Evolutionary conservation across 495 filamentous ascomycete species (phyloP), one percentile per base, ranked within the genome.

Genomic region (Penicillium roqueforti): DNA sequence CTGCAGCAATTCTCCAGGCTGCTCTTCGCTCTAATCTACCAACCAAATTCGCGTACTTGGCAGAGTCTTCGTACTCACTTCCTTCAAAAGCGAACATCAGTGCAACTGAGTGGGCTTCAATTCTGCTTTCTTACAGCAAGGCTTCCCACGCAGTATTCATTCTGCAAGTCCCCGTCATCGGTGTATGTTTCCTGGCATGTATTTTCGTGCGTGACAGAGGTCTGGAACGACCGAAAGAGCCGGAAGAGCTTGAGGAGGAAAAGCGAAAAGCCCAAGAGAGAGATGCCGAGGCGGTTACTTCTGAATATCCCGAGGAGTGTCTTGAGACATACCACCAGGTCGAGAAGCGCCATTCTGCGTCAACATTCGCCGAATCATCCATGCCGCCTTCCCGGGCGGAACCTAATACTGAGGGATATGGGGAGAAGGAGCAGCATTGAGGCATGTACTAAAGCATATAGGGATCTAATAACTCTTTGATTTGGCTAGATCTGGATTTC

Each of bases 101-200:
- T 7, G 63, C 63, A 25, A 55, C 60, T 4, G 70, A 78, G 23
- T 76, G 72, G 69, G 55, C 62, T 0, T 58, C 63, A 9, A 78
- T 82, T 2, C 47, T 82, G 22, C 53, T 62, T 45, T 75, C 80
- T 2, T 84, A 83, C 55, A 70, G 73, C 53, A 68, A 71, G 23
- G 81, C 78, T 2, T 81, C 76, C 5, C 71, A 73, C 26, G 66
- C 70, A 0, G 80, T 83, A 4, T 85, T 84, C 47, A 74, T 78
- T 19, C 55, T 81, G 6, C 76, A 78, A 57, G 74, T 81, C 14
- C 81, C 81, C 18, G 38, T 85, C 4, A 78, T 83, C 18, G 82
- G 75, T 0, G 55, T 76, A 1, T 79, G 76, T 62, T 71, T 85
- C 41, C 42, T 81, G 18, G 67, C 74, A 8, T 82, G 78, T 57